Percentiles rank a stretch among this genome's conserved stretches.
Evolutionary conservation across 306 rosid species (phyloP).

Genomic region (Prunus padus): DNA sequence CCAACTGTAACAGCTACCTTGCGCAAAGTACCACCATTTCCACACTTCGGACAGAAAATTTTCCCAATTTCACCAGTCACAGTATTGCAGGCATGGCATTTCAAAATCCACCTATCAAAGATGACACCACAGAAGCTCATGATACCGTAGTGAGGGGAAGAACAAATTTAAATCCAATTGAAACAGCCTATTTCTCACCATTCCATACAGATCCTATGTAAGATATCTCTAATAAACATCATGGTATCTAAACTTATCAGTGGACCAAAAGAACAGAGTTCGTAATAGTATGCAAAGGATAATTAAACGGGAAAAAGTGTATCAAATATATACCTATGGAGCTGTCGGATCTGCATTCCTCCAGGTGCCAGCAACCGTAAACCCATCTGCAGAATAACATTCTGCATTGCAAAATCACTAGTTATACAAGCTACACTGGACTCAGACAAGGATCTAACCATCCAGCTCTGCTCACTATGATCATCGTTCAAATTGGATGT

Average conservation of each 20-base stretch:
- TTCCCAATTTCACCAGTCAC: constrained; percentile 85
- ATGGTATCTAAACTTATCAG: background rate
- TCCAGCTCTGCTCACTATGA: constrained; percentile 87
- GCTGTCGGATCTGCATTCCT: constrained; percentile 80
- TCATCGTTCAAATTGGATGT: constrained; percentile 57
- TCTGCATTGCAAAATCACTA: constrained; percentile 94
- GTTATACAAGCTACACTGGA: constrained; percentile 90
- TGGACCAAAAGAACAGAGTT: background rate
- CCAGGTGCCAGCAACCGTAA: constrained; percentile 91
- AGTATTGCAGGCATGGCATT: constrained; percentile 84
- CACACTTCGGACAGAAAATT: constrained; percentile 93
- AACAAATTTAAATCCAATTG: background rate
- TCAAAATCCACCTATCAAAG: constrained; percentile 80
- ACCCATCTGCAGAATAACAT: constrained; percentile 95
- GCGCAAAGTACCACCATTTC: constrained; percentile 95
- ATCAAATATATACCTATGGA: constrained; percentile 60
- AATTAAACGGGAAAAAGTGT: background rate
- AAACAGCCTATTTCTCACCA: background rate
- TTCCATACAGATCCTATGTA: background rate
- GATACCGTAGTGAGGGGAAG: background rate
- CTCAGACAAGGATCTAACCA: constrained; percentile 82
- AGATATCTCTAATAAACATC: background rate
- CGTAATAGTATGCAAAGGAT: background rate
- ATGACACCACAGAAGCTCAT: constrained; percentile 6
- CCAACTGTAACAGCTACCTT: constrained; percentile 98